Evolutionary conservation across 2,329 filamentous ascomycete genomes (phyloP).

Genomic region (Phaeophleospora eucalypticola): DNA sequence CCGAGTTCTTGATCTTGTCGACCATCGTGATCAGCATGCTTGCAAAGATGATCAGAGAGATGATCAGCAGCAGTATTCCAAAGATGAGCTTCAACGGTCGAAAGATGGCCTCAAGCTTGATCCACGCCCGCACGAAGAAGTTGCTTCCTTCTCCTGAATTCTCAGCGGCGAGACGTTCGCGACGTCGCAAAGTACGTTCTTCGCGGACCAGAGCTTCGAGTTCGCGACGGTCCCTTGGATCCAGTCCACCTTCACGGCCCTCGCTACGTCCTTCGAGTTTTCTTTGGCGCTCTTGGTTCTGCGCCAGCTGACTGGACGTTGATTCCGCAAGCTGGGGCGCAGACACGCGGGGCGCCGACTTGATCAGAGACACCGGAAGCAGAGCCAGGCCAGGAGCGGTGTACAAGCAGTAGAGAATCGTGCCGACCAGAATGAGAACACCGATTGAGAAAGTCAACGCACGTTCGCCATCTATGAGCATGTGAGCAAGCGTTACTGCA

Average conservation of each 20-base stretch:
- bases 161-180: slow-evolving; percentile 81
- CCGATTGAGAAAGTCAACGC: slow-evolving; percentile 86
- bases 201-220: slow-evolving; percentile 82
- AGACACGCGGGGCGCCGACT: slow-evolving; percentile 81
- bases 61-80: slow-evolving; percentile 69
- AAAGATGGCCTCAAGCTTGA: slow-evolving; percentile 75
- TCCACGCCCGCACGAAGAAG: slow-evolving; percentile 69
- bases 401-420: slow-evolving; percentile 80
- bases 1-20: slow-evolving; percentile 92
- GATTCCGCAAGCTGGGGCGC: slow-evolving; percentile 72
- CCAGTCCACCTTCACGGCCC: slow-evolving; percentile 68
- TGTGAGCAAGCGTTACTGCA: slow-evolving; percentile 8
- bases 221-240: slow-evolving; percentile 82
- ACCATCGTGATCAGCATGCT: slow-evolving; percentile 95
- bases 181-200: slow-evolving; percentile 85
- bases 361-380: slow-evolving; percentile 85
- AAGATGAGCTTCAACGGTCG: slow-evolving; percentile 84
- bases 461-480: slow-evolving; percentile 70
- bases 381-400: slow-evolving; percentile 85
- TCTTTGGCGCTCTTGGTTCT: slow-evolving; percentile 85
- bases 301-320: slow-evolving; percentile 74
- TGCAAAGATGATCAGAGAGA: slow-evolving; percentile 73
- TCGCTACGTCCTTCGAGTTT: slow-evolving; percentile 83
- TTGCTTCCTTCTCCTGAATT: slow-evolving; percentile 72
- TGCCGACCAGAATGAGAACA: slow-evolving; percentile 81